These are phyloP conservation scores for Protomyces inundatus DNA, from an alignment of 1,139 yeast genomes.

Conservation along the genomic window DNA sequence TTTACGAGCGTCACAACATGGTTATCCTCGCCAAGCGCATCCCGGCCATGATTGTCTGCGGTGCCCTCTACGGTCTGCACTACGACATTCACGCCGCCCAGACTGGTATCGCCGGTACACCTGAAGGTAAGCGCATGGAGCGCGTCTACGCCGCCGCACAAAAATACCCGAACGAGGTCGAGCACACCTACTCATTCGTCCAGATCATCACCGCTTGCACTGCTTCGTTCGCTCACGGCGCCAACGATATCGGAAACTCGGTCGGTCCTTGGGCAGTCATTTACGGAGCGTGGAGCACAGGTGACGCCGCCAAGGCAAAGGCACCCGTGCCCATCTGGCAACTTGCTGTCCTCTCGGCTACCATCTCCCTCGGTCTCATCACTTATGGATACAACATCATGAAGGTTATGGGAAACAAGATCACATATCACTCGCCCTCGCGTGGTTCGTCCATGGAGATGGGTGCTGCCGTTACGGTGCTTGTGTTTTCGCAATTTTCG, in stretches of 20 bases:
- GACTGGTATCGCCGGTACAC: slow-evolving; percentile 34
- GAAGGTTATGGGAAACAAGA: slow-evolving; percentile 61
- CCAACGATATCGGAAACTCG: slow-evolving; percentile 75
- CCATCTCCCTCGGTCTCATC: slow-evolving; percentile 67
- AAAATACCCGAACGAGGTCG: slow-evolving; percentile 66
- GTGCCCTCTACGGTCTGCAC: slow-evolving; percentile 23
- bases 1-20: slow-evolving; percentile 23
- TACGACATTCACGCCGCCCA: slow-evolving; percentile 23
- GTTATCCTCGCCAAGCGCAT: slow-evolving; percentile 13
- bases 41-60: slow-evolving; percentile 21
- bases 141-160: slow-evolving; percentile 47
- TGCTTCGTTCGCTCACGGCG: slow-evolving; percentile 78
- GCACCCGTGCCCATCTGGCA: slow-evolving; percentile 69
- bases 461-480: slow-evolving; percentile 72
- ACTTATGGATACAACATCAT: slow-evolving; percentile 68
- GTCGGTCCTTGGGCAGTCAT: slow-evolving; percentile 70
- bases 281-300: slow-evolving; percentile 57
- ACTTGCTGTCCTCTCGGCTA: slow-evolving; percentile 61
- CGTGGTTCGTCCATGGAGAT: slow-evolving; percentile 75
- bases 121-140: slow-evolving; percentile 38
- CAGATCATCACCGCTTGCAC: slow-evolving; percentile 74
- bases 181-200: slow-evolving; percentile 61
- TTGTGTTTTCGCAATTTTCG: slow-evolving; percentile 66
- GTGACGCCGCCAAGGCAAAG: slow-evolving; percentile 45
- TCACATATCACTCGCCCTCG: slow-evolving; percentile 72